Base-by-base conservation (phyloP, 768 basidiomycete genomes). In the Boletus patriciae region DNA sequence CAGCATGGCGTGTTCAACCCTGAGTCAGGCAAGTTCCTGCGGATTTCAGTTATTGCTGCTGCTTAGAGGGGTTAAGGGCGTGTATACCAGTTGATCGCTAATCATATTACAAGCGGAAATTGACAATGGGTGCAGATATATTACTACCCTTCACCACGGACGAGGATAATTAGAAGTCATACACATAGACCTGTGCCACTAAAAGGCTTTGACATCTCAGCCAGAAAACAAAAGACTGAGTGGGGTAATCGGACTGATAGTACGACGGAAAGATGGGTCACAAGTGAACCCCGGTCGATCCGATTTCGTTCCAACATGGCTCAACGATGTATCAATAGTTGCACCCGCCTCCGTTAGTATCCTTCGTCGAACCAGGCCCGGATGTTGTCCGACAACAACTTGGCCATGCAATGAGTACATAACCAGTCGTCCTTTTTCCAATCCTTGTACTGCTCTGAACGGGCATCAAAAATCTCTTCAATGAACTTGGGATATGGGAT, bases 41-140 rank as follows among this genome's bases (percentile, higher is more conserved):
- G 45, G 46, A 61, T 57, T 43, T 50, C 41, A 31, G 42, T 46
- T 46, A 19, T 49, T 54, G 31, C 33, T 52, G 34, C 46, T 50
- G 37, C 31, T 43, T 54, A 43, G 43, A 42, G 42, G 46, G 48
- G 29, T 31, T 27, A 46, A 37, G 36, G 47, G 11, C 38, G 40
- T 64, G 62, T 66, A 72, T 70, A 72, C 64, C 70, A 60, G 27
- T 44, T 38, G 42, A 40, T 44, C 51, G 50, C 47, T 58, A 54
- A 69, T 63, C 18, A 44, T 49, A 42, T 51, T 50, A 56, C 46
- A 36, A 38, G 36, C 36, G 52, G 45, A 54, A 38, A 34, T 33
- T 46, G 36, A 36, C 42, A 37, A 45, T 21, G 41, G 46, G 16
- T 33, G 42, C 31, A n/a, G 34, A 61, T 46, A 53, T 37, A 38